These are phyloP conservation scores for Grosmannia penicillata DNA, from an alignment of 2,329 filamentous ascomycete genomes.

Conservation along the genomic window DNA sequence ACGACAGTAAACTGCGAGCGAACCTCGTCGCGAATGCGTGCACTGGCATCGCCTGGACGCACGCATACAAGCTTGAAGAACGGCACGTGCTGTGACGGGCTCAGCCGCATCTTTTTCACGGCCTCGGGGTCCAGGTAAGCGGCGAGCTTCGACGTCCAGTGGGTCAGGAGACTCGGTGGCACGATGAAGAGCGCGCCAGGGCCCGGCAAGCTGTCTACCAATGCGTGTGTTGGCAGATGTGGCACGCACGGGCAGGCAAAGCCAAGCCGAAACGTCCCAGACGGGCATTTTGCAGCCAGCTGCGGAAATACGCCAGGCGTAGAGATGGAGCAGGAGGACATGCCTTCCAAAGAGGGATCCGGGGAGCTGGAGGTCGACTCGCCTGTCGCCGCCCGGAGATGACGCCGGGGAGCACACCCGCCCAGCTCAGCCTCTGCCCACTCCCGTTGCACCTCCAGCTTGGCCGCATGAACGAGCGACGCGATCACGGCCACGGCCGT, in stretches of 20 bases:
- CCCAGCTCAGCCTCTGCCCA: background rate
- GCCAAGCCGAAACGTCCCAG: background rate
- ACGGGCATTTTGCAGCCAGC: background rate
- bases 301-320: too few species aligned
- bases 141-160: background rate
- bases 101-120: background rate
- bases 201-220: background rate
- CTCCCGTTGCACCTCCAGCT: background rate
- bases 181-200: background rate
- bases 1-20: background rate
- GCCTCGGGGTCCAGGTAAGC: background rate
- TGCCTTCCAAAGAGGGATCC: too few species aligned
- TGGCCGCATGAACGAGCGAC: background rate
- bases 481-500: constrained; percentile 1
- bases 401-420: too few species aligned
- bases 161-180: background rate
- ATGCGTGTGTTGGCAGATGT: background rate
- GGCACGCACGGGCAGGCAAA: background rate
- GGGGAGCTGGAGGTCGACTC: too few species aligned
- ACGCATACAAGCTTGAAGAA: constrained; percentile 1
- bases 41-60: background rate
- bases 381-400: too few species aligned
- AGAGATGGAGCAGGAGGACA: too few species aligned
- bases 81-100: background rate
- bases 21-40: background rate